These are phyloP conservation scores for Xylariaceae sp. DNA, from an alignment of 2,329 filamentous ascomycete genomes.

Conservation along the genomic window DNA sequence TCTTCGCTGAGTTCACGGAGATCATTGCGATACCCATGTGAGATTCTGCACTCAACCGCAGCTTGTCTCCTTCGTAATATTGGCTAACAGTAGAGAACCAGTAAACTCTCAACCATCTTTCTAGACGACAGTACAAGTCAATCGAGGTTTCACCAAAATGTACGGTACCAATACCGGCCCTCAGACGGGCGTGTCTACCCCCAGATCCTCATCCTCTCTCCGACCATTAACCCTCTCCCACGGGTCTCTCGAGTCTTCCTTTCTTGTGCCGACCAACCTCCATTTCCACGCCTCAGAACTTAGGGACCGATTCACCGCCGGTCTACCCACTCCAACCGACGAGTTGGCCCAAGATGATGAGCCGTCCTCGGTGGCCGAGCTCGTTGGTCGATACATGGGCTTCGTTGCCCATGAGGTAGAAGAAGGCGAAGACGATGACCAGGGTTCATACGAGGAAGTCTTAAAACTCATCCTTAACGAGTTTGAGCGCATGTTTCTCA, in stretches of 20 bases:
- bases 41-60: neutral
- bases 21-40: slow-evolving; percentile 32
- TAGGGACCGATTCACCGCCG: slow-evolving; percentile 86
- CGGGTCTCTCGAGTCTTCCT: slow-evolving; percentile 94
- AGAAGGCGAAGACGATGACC: slow-evolving; percentile 86
- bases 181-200: slow-evolving; percentile 96
- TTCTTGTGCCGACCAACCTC: slow-evolving; percentile 91
- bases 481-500: slow-evolving; percentile 93
- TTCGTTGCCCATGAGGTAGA: slow-evolving; percentile 89
- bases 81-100: slow-evolving; percentile 7
- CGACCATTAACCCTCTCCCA: slow-evolving; percentile 90
- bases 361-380: slow-evolving; percentile 92
- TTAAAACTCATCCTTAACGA: slow-evolving; percentile 92
- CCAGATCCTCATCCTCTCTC: slow-evolving; percentile 89
- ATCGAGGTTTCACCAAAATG: slow-evolving; percentile 64
- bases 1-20: slow-evolving; percentile 51
- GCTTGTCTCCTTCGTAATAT: neutral
- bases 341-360: slow-evolving; percentile 98
- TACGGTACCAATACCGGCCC: slow-evolving; percentile 84
- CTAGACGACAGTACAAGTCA: slow-evolving; percentile 38
- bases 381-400: slow-evolving; percentile 92
- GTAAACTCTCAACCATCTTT: neutral
- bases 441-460: slow-evolving; percentile 90
- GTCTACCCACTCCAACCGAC: slow-evolving; percentile 89
- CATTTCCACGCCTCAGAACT: slow-evolving; percentile 96